phyloP scores from a whole-genome alignment of 2,329 filamentous ascomycete genomes.

The Chaetomium sp. region DNA sequence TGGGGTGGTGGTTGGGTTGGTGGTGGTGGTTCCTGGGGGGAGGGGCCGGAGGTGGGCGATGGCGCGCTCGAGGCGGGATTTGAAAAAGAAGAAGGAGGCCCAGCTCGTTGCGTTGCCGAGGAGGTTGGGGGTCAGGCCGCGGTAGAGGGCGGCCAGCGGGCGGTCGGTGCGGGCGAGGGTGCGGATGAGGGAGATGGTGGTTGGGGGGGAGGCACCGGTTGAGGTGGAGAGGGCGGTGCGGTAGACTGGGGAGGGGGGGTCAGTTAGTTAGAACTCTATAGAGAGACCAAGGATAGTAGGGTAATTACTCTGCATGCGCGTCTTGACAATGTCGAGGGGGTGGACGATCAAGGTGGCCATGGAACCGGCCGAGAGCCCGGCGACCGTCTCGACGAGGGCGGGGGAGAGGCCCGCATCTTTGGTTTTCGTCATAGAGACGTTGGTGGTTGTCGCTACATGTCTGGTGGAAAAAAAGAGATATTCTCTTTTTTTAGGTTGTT shows the following conservation, averaged over 20 bases:
- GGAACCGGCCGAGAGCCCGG: constrained; percentile 86
- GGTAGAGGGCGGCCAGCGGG: constrained; percentile 74
- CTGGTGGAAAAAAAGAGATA: neutral
- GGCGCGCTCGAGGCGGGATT: constrained; percentile 55
- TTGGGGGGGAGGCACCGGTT: constrained; percentile 46
- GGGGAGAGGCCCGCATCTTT: constrained; percentile 66
- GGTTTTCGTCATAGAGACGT: constrained; percentile 49
- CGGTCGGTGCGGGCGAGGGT: constrained; percentile 52
- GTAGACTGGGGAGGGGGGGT: constrained; percentile 49
- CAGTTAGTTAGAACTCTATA: neutral
- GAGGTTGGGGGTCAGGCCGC: constrained; percentile 86
- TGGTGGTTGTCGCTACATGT: constrained; percentile 30
- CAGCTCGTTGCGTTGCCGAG: constrained; percentile 88
- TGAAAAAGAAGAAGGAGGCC: constrained; percentile 89
- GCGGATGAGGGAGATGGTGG: constrained; percentile 57
- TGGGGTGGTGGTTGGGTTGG: neutral
- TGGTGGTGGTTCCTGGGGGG: neutral
- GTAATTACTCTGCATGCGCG: constrained; percentile 80
- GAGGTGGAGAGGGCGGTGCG: constrained; percentile 47
- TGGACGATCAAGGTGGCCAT: constrained; percentile 86
- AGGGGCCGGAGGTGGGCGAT: constrained; percentile 40
- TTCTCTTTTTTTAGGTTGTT: constrained; percentile 11
- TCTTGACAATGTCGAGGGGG: constrained; percentile 95
- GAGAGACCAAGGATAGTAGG: neutral
- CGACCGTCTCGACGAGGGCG: constrained; percentile 81